Evolutionary conservation across 164 flowering plant genomes (phyloP), one percentile per base, ranked within the genome.

Genomic region (Echeveria elegans): DNA sequence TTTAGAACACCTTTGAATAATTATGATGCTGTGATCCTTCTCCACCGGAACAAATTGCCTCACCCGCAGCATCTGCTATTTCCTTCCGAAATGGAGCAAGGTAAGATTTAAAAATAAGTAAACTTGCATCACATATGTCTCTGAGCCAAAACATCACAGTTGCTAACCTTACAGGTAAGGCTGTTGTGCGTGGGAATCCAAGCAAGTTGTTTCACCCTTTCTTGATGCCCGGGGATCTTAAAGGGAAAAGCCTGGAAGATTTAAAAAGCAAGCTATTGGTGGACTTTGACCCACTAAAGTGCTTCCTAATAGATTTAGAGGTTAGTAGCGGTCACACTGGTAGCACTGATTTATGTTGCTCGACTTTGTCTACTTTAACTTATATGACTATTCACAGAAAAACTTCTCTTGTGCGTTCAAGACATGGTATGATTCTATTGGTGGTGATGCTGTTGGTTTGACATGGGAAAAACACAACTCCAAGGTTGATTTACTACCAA

Each of bases 361-460:
- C 16, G 37, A 5, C 18, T 68, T 8, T 29, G 34, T 30, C 56
- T 40, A 5, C 34, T 26, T 36, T 19, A 3, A 18, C 37, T 30
- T 48, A 24, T 63, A 61, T 70, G 52, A 52, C 56, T n/a, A 28
- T 68, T 18, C 78, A 72, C 75, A 91, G 99, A 77, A 71, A 70
- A 89, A 83, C 64, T 87, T 77, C 71, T 78, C 85, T 0, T 70
- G 72, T 41, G 72, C 53, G 36, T 83, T 89, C 72, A 87, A 83
- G 71, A 43, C 86, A 67, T 94, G 99, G 99, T 87, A 87, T 71
- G 99, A 94, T 81, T 79, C 92, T 60, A 70, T 89, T 65, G 97
- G 97, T 47, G 93, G 96, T 41, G 97, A 94, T 76, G 95, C 90
- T 12, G 79, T 94, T 72, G 97, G 99, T 68, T 73, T 94, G 48